A percentile compares a stretch with the other conserved stretches of the same genome.
Evolutionary conservation across 2,329 filamentous ascomycete species (phyloP).

Genomic region (Alternaria gaisen): DNA sequence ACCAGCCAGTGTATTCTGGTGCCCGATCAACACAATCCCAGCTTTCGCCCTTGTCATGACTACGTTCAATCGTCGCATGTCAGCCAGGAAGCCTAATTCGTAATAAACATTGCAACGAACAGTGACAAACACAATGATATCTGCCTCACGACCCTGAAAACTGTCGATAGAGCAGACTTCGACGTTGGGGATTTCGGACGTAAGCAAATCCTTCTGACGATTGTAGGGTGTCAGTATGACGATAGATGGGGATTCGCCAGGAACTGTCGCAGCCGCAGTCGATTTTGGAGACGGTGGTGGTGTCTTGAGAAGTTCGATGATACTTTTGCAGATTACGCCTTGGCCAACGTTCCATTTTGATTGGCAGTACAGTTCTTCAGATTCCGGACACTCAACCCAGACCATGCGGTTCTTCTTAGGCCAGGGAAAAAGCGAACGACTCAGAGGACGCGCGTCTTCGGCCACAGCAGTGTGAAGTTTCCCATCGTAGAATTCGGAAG

Average conservation of each 20-base stretch:
- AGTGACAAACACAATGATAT: background rate
- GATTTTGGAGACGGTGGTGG: background rate
- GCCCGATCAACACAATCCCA: background rate
- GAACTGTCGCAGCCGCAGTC: background rate
- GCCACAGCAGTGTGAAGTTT: background rate
- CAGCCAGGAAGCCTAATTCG: background rate
- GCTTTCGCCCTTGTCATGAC: background rate
- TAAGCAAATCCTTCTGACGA: background rate
- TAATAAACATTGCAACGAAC: background rate
- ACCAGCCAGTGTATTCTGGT: background rate
- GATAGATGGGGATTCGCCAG: background rate
- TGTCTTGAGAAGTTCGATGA: background rate
- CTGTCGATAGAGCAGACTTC: background rate
- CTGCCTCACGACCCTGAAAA: background rate
- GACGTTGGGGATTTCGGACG: background rate
- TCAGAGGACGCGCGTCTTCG: background rate
- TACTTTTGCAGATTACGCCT: background rate
- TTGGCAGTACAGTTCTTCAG: background rate
- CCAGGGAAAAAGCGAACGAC: background rate
- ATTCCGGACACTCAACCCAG: background rate
- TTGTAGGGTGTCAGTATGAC: background rate
- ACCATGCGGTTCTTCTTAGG: background rate
- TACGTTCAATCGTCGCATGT: background rate
- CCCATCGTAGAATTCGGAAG: background rate
- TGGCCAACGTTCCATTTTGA: background rate